phyloP scores from a whole-genome alignment of 805 yeast genomes.

The Candida palmyrensis region DNA sequence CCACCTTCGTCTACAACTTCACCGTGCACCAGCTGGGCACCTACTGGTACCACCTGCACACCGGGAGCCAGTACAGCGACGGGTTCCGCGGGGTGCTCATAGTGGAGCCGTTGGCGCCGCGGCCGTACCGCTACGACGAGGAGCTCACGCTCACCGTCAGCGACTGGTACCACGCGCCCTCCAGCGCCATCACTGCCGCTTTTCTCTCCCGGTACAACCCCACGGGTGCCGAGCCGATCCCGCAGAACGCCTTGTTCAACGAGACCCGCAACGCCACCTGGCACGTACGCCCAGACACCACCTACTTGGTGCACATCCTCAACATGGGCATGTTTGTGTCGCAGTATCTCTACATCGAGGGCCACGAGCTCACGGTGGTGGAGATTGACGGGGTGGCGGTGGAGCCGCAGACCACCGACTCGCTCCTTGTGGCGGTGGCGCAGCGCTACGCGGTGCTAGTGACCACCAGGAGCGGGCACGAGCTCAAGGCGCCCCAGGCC shows the following conservation, averaged over 20 bases:
- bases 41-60: slow-evolving; percentile 76
- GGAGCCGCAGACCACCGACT: slow-evolving; percentile 63
- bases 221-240: slow-evolving; percentile 98
- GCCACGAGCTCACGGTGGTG: slow-evolving; percentile 77
- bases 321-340: slow-evolving; percentile 92
- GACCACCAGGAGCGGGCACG: slow-evolving; percentile 59
- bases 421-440: slow-evolving; percentile 80
- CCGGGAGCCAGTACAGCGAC: slow-evolving; percentile 73
- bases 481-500: slow-evolving; percentile 35
- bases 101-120: slow-evolving; percentile 36
- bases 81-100: slow-evolving; percentile 69
- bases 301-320: slow-evolving; percentile 74
- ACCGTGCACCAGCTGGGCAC: slow-evolving; percentile 32
- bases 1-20: slow-evolving; percentile 34
- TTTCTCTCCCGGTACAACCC: slow-evolving; percentile 81
- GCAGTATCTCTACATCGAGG: slow-evolving; percentile 84
- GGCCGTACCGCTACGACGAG: slow-evolving; percentile 60
- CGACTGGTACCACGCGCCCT: slow-evolving; percentile 83
- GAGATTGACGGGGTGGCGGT: slow-evolving; percentile 91
- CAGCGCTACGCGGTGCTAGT: slow-evolving; percentile 85
- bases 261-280: slow-evolving; percentile 76
- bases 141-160: slow-evolving; percentile 63
- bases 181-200: slow-evolving; percentile 43
- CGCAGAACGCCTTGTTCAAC: slow-evolving; percentile 74
- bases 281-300: slow-evolving; percentile 76